A percentile compares a stretch with the other conserved stretches of the same genome.
phyloP scores from a whole-genome alignment of 768 basidiomycete genomes.

The Collybia sordida region DNA sequence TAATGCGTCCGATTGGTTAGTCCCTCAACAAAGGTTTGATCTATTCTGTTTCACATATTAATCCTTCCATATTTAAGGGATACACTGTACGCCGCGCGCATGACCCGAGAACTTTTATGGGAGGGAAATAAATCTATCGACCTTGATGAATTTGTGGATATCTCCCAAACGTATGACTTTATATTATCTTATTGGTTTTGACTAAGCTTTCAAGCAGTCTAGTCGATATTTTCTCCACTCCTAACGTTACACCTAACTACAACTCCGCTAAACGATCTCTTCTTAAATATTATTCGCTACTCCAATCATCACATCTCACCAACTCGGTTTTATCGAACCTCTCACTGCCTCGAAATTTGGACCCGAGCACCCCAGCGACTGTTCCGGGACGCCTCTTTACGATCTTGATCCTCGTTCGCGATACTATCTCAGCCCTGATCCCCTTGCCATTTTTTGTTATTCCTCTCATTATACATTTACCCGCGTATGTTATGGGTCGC shows the following conservation, averaged over 20 bases:
- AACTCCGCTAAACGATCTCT: slow-evolving; percentile 64
- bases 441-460: slow-evolving; percentile 88
- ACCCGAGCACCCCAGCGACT: slow-evolving; percentile 71
- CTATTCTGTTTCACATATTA: slow-evolving; percentile 4
- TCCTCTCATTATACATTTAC: slow-evolving; percentile 80
- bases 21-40: slow-evolving; percentile 9
- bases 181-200: slow-evolving; percentile 5
- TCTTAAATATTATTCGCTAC: slow-evolving; percentile 85
- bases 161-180: slow-evolving; percentile 85
- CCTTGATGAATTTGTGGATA: slow-evolving; percentile 76
- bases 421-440: slow-evolving; percentile 67
- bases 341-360: slow-evolving; percentile 80
- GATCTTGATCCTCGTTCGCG: slow-evolving; percentile 73
- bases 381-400: slow-evolving; percentile 85
- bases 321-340: slow-evolving; percentile 84
- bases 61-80: slow-evolving; percentile 73
- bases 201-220: slow-evolving; percentile 48
- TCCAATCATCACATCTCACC: slow-evolving; percentile 78
- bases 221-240: slow-evolving; percentile 82
- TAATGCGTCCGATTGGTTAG: slow-evolving; percentile 93
- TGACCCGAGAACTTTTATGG: slow-evolving; percentile 95
- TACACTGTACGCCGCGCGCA: slow-evolving; percentile 84
- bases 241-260: slow-evolving; percentile 60
- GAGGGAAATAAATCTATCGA: slow-evolving; percentile 73
- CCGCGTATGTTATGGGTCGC: slow-evolving; percentile 81